Percentiles rank a stretch among this genome's conserved stretches.
Conservation (phyloP, 768 basidiomycete genomes). For the Daedaleopsis sinensis region DNA sequence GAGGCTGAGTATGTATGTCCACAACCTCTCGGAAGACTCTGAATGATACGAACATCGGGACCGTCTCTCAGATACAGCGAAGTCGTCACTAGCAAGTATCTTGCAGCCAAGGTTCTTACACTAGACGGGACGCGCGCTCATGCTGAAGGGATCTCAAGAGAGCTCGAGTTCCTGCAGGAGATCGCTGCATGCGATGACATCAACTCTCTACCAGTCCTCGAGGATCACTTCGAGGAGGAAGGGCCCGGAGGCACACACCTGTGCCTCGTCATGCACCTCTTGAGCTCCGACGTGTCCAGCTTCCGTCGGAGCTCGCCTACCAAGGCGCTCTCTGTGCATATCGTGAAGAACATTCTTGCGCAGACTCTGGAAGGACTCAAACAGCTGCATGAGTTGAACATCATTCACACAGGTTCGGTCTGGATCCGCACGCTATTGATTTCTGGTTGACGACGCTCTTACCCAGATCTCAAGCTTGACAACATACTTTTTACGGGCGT, state of each 20-base stretch:
- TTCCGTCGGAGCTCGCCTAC: constrained; percentile 24
- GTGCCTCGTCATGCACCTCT: constrained; percentile 25
- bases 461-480: constrained; percentile 23
- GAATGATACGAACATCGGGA: neutral
- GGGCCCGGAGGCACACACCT: constrained; percentile 25
- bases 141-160: constrained; percentile 6
- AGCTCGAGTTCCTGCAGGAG: constrained; percentile 23
- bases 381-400: constrained; percentile 21
- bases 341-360: too few species aligned
- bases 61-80: neutral
- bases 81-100: constrained; percentile 18
- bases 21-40: neutral
- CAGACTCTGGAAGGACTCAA: constrained; percentile 18
- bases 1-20: constrained; percentile 7
- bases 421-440: neutral
- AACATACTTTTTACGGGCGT: constrained; percentile 29
- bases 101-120: constrained; percentile 28
- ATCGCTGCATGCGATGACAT: constrained; percentile 15
- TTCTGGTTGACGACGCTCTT: neutral
- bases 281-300: constrained; percentile 24
- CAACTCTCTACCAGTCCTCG: constrained; percentile 22
- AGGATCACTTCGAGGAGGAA: constrained; percentile 20
- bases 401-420: constrained; percentile 26
- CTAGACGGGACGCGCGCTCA: constrained; percentile 21
- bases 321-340: constrained; percentile 17